Evolutionary conservation across 768 basidiomycete species (phyloP).

Genomic region (Kwoniella bestiolae): DNA sequence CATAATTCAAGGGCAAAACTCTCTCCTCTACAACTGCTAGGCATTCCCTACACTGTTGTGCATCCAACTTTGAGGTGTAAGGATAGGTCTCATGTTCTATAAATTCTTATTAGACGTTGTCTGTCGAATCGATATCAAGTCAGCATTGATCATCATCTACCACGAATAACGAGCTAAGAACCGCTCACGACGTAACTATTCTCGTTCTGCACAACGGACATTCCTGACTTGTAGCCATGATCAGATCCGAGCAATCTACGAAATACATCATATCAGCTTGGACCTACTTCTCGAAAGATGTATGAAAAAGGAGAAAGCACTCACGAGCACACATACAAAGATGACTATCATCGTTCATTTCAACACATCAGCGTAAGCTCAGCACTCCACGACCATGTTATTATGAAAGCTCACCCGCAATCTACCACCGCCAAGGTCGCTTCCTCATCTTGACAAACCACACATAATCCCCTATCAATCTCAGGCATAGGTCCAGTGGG

Average conservation of each 20-base stretch:
- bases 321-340: conserved; percentile 51
- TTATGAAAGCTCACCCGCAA: conserved; percentile 72
- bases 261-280: conserved; percentile 9
- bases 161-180: too few relatives aligned
- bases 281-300: not conserved
- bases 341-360: conserved; percentile 31
- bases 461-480: conserved; percentile 71
- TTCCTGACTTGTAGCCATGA: conserved; percentile 69
- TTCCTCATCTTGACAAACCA: conserved; percentile 92
- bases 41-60: too few relatives aligned
- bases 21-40: too few relatives aligned
- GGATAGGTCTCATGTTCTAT: conserved; percentile 9
- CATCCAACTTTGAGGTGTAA: too few relatives aligned
- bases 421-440: conserved; percentile 92
- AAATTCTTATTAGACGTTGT: conserved; percentile 29
- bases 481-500: conserved; percentile 55
- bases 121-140: not conserved
- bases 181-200: conserved; percentile 46
- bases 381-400: not conserved
- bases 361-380: not conserved
- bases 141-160: not conserved
- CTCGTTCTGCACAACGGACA: conserved; percentile 85
- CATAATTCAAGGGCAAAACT: not conserved
- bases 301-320: conserved; percentile 11
- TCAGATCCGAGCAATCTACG: conserved; percentile 54